Percentiles rank a stretch among this genome's conserved stretches.
These are phyloP conservation scores for Leccinum rimulosum DNA, from an alignment of 768 basidiomycete species.

Conservation along the genomic window DNA sequence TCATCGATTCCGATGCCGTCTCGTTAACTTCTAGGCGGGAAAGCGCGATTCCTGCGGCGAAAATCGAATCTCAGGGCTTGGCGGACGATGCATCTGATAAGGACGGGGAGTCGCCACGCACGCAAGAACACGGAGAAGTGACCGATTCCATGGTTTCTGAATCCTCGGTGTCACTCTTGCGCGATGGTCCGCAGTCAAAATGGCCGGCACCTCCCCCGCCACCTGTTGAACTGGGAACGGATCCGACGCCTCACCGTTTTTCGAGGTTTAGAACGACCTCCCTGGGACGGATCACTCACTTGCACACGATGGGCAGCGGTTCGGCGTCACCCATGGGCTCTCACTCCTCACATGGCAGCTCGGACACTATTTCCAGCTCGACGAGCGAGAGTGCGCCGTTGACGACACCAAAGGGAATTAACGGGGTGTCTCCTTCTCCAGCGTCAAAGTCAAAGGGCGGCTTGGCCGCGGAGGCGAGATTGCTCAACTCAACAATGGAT, in stretches of 20 bases:
- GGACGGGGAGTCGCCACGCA: slow-evolving; percentile 2
- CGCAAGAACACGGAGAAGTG: slow-evolving; percentile 11
- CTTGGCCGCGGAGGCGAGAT: slow-evolving; percentile 24
- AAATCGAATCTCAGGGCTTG: slow-evolving; percentile 2
- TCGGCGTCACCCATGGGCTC: slow-evolving; percentile 48
- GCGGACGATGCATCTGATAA: neutral
- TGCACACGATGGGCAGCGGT: slow-evolving; percentile 15
- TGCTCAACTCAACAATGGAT: slow-evolving; percentile 32
- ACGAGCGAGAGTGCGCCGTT: slow-evolving; percentile 20
- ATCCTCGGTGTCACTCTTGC: slow-evolving; percentile 19
- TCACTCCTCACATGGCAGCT: slow-evolving; percentile 38
- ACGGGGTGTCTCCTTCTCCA: slow-evolving; percentile 1
- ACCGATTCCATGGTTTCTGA: slow-evolving; percentile 15
- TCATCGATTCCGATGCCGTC: slow-evolving; percentile 37
- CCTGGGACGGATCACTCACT: slow-evolving; percentile 25
- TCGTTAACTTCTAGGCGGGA: slow-evolving; percentile 17
- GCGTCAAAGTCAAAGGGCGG: slow-evolving; percentile 8
- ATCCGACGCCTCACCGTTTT: slow-evolving; percentile 24
- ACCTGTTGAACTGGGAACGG: slow-evolving; percentile 25
- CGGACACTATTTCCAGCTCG: slow-evolving; percentile 36
- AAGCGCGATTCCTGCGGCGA: slow-evolving; percentile 12
- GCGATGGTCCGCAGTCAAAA: slow-evolving; percentile 20
- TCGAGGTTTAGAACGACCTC: slow-evolving; percentile 31
- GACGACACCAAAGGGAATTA: slow-evolving; percentile 19
- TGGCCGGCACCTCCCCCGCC: slow-evolving; percentile 33